phyloP scores from a whole-genome alignment of 2,329 filamentous ascomycete species.

The Apiospora saccharicola region DNA sequence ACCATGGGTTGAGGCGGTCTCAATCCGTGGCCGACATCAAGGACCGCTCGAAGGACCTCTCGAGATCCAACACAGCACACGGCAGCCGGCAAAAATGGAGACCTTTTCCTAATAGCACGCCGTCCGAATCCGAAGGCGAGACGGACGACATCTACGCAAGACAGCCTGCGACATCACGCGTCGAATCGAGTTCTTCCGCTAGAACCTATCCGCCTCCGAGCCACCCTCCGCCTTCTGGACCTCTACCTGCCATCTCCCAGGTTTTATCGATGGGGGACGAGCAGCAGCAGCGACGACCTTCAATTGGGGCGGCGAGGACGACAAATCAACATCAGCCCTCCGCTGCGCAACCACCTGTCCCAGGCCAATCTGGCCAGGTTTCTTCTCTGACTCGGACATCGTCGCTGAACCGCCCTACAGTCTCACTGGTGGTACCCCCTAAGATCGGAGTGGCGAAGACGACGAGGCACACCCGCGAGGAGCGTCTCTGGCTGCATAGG shows the following conservation, averaged over 20 bases:
- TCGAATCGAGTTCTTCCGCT: neutral
- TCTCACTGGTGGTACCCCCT: neutral
- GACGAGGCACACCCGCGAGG: constrained; percentile 33
- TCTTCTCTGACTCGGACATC: constrained; percentile 5
- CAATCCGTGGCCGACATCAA: constrained; percentile 35
- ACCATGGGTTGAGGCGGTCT: constrained; percentile 33
- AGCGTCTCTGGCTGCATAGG: constrained; percentile 39
- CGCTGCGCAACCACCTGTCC: neutral
- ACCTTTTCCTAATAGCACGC: constrained; percentile 26
- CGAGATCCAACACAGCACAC: neutral
- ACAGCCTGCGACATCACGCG: neutral
- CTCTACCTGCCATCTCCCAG: constrained; percentile 32
- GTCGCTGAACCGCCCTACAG: neutral
- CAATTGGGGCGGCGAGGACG: too few relatives aligned
- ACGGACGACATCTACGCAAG: constrained; percentile 8
- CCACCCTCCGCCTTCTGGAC: constrained; percentile 32
- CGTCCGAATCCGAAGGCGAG: constrained; percentile 18
- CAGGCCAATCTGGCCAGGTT: neutral
- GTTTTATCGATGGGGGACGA: neutral
- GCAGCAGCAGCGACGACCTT: neutral
- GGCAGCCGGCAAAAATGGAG: constrained; percentile 26
- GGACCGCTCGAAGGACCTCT: constrained; percentile 22
- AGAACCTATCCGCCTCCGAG: constrained; percentile 29
- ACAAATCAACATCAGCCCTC: neutral
- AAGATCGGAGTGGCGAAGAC: constrained; percentile 11